Percentiles rank a stretch among this genome's conserved stretches.
Evolutionary conservation across 2,329 filamentous ascomycete species (phyloP).

Genomic region (Kalaharituber pfeilii): DNA sequence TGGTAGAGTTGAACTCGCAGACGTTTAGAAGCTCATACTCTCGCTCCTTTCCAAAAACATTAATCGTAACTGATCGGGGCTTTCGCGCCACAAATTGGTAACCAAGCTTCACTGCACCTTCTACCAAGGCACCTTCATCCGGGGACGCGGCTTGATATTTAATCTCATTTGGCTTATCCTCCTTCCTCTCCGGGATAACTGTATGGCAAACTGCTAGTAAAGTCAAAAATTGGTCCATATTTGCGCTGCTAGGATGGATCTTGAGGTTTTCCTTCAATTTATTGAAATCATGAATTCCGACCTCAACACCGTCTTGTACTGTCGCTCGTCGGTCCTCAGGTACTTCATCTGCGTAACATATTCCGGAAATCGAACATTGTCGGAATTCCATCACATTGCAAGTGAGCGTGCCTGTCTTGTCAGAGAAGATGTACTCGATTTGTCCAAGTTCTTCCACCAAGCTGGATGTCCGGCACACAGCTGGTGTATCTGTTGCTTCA

Average conservation of each 20-base stretch:
- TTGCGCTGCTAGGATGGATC: constrained; percentile 39
- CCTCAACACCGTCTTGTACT: constrained; percentile 56
- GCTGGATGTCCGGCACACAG: constrained; percentile 88
- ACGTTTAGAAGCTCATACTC: constrained; percentile 88
- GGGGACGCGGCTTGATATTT: constrained; percentile 97
- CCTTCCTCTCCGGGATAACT: constrained; percentile 78
- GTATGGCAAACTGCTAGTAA: constrained; percentile 86
- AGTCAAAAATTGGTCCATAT: constrained; percentile 68
- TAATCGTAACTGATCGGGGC: constrained; percentile 71
- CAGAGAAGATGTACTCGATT: constrained; percentile 96
- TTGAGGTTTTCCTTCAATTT: constrained; percentile 52
- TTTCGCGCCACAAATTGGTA: constrained; percentile 85
- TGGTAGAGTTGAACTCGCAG: constrained; percentile 97
- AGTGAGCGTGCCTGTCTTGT: constrained; percentile 94
- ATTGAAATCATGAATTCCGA: constrained; percentile 72
- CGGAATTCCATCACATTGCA: constrained; percentile 99
- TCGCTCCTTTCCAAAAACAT: constrained; percentile 50
- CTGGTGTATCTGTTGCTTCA: constrained; percentile 83
- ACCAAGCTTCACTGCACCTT: constrained; percentile 69
- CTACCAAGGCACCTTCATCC: constrained; percentile 89
- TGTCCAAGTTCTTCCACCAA: constrained; percentile 93
- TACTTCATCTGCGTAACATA: constrained; percentile 84
- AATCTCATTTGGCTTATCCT: constrained; percentile 61
- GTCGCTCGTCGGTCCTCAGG: constrained; percentile 76
- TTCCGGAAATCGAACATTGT: constrained; percentile 78